These are phyloP conservation scores for Arabis hirsuta DNA, from an alignment of 345 rosid genomes.

Conservation along the genomic window DNA sequence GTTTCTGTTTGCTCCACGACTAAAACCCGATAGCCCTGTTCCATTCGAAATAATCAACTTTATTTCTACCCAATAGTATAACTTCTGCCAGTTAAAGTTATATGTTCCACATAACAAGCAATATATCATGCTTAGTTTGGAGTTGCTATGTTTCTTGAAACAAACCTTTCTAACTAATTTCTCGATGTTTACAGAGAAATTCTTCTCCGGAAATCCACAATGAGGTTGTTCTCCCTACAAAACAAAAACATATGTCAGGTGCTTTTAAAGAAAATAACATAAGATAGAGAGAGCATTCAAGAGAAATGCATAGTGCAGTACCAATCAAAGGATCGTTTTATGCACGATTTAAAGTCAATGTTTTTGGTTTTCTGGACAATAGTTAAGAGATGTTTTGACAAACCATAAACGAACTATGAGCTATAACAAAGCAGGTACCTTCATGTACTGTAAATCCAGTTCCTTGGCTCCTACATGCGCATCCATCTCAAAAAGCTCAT, in stretches of 20 bases:
- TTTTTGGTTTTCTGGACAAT: not conserved
- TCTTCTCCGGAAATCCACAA: slow-evolving; percentile 98
- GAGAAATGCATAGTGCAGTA: slow-evolving; percentile 3
- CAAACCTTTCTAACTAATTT: slow-evolving; percentile 93
- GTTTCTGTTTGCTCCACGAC: slow-evolving; percentile 98
- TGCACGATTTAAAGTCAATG: slow-evolving; percentile 4
- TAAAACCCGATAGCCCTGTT: slow-evolving; percentile 96
- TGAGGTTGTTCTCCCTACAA: slow-evolving; percentile 97
- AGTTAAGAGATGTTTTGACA: slow-evolving; percentile 3
- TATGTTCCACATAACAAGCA: slow-evolving; percentile 19
- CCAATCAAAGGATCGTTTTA: not conserved
- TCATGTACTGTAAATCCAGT: slow-evolving; percentile 95
- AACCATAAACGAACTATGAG: slow-evolving; percentile 3
- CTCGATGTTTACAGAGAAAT: slow-evolving; percentile 85
- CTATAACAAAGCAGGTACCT: slow-evolving; percentile 54
- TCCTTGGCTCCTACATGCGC: slow-evolving; percentile 95
- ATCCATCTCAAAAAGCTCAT: slow-evolving; percentile 99
- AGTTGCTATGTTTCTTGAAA: slow-evolving; percentile 20
- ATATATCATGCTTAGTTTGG: slow-evolving; percentile 23
- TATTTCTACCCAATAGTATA: slow-evolving; percentile 23
- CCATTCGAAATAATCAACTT: slow-evolving; percentile 34
- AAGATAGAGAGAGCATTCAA: not conserved
- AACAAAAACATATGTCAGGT: slow-evolving; percentile 31
- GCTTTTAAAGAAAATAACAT: slow-evolving; percentile 9
- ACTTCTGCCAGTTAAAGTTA: slow-evolving; percentile 27